Base-by-base conservation (phyloP, 2,329 filamentous ascomycete species). In the Monilinia laxa region DNA sequence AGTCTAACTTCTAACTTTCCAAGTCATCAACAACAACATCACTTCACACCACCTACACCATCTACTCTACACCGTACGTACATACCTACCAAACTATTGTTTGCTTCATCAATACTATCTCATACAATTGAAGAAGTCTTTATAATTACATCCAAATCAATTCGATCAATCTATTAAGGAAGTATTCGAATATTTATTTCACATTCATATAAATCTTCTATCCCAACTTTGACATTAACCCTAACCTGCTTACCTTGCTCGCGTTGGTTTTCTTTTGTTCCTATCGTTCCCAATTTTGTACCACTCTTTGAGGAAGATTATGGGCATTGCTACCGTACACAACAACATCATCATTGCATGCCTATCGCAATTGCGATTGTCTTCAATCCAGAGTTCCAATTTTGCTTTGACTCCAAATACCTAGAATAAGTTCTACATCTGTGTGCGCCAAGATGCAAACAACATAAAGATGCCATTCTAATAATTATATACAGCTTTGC, bases 301-400 rank as follows among this genome's bases (percentile, higher is more conserved):
- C 31, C 38, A 51, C 45, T 51, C 45, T 38, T 38, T 51, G 12
- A 60, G 35, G 57, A 60, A 49, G 57, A 35, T 60, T 60, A 60
- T 35, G 20, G 42, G 12, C 45, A 14, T 49, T 54, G 28, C 45
- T 10, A 35, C 40, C 25, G 18, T n/a, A 18, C 57, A 25, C 57
- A 35, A 5, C n/a, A 28, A 16, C 49, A 35, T 35, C 28, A 31
- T 31, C 23, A 25, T n/a, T 60, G 31, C 58, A 40, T 51, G n/a
- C 38, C 49, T 16, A 52, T n/a, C 14, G 23, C 45, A 60, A 60
- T 38, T 49, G 57, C 42, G 23, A 51, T 25, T n/a, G 16, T 47
- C 14, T 35, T 35, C 42, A 35, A 49, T 49, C 16, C 23, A 60
- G n/a, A 25, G 14, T 2, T 12, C 31, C 14, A 12, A n/a, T 38